Percentiles rank a stretch among this genome's conserved stretches.
Evolutionary conservation across 164 flowering plant species (phyloP).

Genomic region (Berberis vulgaris): DNA sequence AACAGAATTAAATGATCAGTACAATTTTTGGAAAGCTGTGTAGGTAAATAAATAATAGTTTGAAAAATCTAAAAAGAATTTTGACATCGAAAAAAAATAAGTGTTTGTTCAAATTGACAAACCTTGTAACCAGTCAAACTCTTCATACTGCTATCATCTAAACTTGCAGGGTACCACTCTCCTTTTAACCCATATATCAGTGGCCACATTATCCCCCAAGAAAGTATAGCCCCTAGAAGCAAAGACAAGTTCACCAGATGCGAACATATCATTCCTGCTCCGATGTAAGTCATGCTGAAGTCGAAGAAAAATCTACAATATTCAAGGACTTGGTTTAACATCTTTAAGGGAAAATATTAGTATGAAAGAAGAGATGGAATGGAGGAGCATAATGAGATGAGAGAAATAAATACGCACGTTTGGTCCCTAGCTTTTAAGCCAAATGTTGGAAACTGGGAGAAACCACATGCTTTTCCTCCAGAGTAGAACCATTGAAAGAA

Average conservation of each 20-base stretch:
- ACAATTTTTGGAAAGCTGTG: too few species aligned
- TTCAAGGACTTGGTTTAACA: background rate
- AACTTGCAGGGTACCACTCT: constrained; percentile 51
- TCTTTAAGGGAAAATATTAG: background rate
- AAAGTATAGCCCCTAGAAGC: constrained; percentile 81
- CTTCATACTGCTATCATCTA: constrained; percentile 74
- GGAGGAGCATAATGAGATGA: background rate
- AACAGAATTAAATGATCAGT: background rate
- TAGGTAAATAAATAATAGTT: too few species aligned
- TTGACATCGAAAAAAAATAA: background rate
- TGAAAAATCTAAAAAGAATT: too few species aligned
- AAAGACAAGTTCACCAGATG: constrained; percentile 81
- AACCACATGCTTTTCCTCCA: constrained; percentile 56
- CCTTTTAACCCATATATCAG: constrained; percentile 55
- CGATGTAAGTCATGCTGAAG: constrained; percentile 71
- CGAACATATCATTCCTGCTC: constrained; percentile 95
- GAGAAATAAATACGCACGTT: constrained; percentile 14
- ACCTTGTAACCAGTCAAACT: constrained; percentile 94
- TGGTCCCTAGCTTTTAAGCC: constrained; percentile 61
- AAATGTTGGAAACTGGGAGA: constrained; percentile 60
- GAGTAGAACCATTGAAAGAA: constrained; percentile 46
- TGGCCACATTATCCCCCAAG: constrained; percentile 99
- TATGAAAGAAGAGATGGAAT: background rate
- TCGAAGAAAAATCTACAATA: constrained; percentile 80
- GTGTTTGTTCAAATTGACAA: background rate